Evolutionary conservation across 495 filamentous ascomycete species (phyloP).

Genomic region (Neurospora cerealis): DNA sequence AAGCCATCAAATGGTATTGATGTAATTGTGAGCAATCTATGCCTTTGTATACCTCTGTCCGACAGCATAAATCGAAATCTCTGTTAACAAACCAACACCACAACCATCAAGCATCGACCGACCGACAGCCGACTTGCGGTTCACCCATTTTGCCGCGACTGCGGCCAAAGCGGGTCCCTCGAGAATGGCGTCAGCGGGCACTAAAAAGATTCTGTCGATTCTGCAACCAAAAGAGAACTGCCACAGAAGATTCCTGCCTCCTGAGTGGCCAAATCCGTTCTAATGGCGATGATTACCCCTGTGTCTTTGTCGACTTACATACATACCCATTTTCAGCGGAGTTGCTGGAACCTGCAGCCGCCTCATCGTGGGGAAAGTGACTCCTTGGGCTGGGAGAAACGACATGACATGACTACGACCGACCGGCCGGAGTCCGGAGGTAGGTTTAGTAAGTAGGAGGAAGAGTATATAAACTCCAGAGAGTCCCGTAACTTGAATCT

Average conservation of each 20-base stretch:
- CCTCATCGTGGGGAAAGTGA: not conserved
- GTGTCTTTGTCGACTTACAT: not conserved
- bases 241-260: not conserved
- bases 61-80: no score
- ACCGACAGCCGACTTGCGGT: not conserved
- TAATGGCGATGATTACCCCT: not conserved
- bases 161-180: slow-evolving; percentile 1
- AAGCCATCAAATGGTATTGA: no score
- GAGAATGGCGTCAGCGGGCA: slow-evolving; percentile 22
- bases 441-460: not conserved
- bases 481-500: not conserved
- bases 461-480: not conserved
- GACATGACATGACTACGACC: not conserved
- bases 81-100: not conserved
- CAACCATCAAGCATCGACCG: not conserved
- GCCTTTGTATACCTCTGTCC: no score
- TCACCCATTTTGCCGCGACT: not conserved
- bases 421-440: not conserved
- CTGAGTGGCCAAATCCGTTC: not conserved
- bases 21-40: no score
- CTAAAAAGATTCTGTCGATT: slow-evolving; percentile 6
- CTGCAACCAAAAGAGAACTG: not conserved
- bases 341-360: not conserved
- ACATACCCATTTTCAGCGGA: not conserved
- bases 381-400: not conserved